A percentile compares a stretch with the other conserved stretches of the same genome.
Conservation (phyloP, 2,329 filamentous ascomycete species). For the Zarea fungicola region DNA sequence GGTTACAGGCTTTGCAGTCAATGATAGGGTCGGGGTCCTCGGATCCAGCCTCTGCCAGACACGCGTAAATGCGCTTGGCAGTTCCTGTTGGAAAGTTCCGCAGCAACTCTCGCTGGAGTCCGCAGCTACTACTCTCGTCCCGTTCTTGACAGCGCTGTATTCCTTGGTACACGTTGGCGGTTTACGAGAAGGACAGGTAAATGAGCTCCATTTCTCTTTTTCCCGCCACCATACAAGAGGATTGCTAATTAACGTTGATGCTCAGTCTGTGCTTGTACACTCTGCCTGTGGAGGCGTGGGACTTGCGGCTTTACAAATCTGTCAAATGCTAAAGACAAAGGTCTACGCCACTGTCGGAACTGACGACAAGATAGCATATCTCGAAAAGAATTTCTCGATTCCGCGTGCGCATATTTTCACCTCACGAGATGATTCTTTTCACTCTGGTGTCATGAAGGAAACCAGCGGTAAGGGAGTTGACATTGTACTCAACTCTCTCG, state of each 20-base stretch:
- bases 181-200: neutral
- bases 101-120: neutral
- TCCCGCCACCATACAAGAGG: no score
- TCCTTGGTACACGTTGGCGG: neutral
- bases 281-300: neutral
- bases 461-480: constrained; percentile 26
- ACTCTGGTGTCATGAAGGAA: constrained; percentile 16
- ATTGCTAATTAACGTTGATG: no score
- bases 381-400: constrained; percentile 21
- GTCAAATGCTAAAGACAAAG: neutral
- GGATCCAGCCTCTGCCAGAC: neutral
- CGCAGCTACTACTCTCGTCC: neutral
- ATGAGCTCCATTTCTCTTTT: no score
- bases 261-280: constrained; percentile 8
- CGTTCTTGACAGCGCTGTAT: neutral
- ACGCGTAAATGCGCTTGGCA: neutral
- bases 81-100: neutral
- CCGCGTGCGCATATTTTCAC: constrained; percentile 23
- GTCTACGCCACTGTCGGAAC: constrained; percentile 23
- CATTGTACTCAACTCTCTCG: constrained; percentile 26
- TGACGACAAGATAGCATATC: constrained; percentile 23
- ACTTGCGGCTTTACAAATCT: neutral
- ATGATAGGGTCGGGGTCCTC: neutral
- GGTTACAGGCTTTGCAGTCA: neutral
- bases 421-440: constrained; percentile 23